Conservation (phyloP, 441 rosid species). For the Pelargonium australe region DNA sequence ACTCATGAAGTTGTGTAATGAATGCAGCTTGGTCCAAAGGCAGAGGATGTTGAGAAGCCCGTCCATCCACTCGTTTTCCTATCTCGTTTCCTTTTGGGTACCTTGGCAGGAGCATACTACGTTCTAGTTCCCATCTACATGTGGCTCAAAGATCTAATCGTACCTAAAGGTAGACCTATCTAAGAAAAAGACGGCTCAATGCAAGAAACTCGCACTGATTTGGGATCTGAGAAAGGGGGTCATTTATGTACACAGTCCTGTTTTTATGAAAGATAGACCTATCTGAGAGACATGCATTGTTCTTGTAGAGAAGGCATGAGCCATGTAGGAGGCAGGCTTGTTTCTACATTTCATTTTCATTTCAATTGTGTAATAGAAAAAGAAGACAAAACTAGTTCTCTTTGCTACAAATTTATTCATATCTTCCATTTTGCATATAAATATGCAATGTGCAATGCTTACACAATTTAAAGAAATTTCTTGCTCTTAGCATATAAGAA, state of each 20-base stretch:
- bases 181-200: too few relatives aligned
- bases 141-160: slow-evolving; percentile 55
- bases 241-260: too few relatives aligned
- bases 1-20: background rate
- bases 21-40: slow-evolving; percentile 50
- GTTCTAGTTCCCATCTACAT: slow-evolving; percentile 56
- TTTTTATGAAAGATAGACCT: too few relatives aligned
- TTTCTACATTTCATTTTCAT: background rate
- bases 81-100: slow-evolving; percentile 40
- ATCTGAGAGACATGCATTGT: slow-evolving; percentile 18
- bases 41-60: slow-evolving; percentile 43
- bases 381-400: background rate
- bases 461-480: too few relatives aligned
- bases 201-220: too few relatives aligned
- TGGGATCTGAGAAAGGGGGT: too few relatives aligned
- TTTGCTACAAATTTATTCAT: background rate
- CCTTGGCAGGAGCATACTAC: slow-evolving; percentile 41
- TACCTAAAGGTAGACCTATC: slow-evolving; percentile 47
- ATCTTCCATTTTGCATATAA: background rate
- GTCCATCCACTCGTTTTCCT: slow-evolving; percentile 38
- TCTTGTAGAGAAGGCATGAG: background rate
- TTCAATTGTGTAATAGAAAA: background rate
- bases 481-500: too few relatives aligned
- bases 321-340: background rate
- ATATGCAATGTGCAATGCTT: too few relatives aligned